Conservation (phyloP, 495 filamentous ascomycete genomes). For the Usnea hakonensis region DNA sequence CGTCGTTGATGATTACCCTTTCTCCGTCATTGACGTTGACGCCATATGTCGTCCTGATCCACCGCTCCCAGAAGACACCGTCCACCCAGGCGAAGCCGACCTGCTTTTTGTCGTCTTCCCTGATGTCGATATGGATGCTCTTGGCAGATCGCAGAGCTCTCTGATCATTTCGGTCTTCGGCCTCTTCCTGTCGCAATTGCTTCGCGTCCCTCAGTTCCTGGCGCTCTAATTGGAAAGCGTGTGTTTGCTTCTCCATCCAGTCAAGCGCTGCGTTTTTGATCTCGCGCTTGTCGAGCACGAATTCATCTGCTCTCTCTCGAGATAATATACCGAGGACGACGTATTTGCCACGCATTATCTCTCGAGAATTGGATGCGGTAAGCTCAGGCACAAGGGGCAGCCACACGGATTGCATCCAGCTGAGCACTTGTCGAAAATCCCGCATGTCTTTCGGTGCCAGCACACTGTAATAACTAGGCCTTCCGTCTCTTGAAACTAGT, state of each 20-base stretch:
- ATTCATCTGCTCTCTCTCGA: conserved; percentile 71
- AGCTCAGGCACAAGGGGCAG: conserved; percentile 95
- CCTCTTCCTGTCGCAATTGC: conserved; percentile 90
- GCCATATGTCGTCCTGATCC: conserved; percentile 89
- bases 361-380: conserved; percentile 78
- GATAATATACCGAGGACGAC: conserved; percentile 88
- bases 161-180: conserved; percentile 87
- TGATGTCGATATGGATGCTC: conserved; percentile 82
- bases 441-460: conserved; percentile 84
- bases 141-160: conserved; percentile 81
- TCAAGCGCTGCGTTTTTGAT: conserved; percentile 92
- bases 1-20: conserved; percentile 91
- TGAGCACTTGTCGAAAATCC: conserved; percentile 68
- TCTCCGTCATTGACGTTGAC: conserved; percentile 80
- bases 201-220: conserved; percentile 91
- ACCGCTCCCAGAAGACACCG: conserved; percentile 93
- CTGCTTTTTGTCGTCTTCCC: conserved; percentile 76
- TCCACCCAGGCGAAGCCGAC: conserved; percentile 98
- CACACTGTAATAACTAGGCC: conserved; percentile 77
- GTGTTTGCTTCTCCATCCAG: conserved; percentile 94
- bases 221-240: conserved; percentile 80
- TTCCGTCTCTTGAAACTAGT: conserved; percentile 79
- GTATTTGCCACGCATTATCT: conserved; percentile 89
- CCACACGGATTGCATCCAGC: conserved; percentile 96
- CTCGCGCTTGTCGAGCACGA: conserved; percentile 69